These are phyloP conservation scores for Pseudonectria foliicola DNA, from an alignment of 2,329 filamentous ascomycete genomes.

Conservation along the genomic window DNA sequence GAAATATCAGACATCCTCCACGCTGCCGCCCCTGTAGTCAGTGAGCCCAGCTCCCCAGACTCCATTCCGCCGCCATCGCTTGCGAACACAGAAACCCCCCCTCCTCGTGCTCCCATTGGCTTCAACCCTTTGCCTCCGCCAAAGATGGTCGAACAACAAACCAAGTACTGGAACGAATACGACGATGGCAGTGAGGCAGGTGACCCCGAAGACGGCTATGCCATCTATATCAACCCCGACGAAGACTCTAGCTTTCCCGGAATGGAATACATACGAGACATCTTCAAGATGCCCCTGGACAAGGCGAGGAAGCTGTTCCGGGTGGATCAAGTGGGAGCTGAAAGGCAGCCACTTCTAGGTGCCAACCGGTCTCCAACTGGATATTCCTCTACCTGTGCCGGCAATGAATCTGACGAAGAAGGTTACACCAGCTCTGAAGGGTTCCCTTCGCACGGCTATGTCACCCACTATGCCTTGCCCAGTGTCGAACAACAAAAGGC, in stretches of 20 bases:
- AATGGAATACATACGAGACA: constrained; percentile 49
- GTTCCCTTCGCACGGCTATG: constrained; percentile 43
- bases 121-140: constrained; percentile 28
- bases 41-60: constrained; percentile 33
- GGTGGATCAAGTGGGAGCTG: constrained; percentile 20
- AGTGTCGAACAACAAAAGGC: constrained; percentile 45
- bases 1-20: constrained; percentile 42
- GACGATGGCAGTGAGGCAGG: constrained; percentile 68
- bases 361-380: constrained; percentile 19
- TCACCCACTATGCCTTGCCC: constrained; percentile 47
- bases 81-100: constrained; percentile 19
- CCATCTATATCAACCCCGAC: constrained; percentile 68
- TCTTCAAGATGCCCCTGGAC: constrained; percentile 42
- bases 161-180: constrained; percentile 79
- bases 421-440: constrained; percentile 49
- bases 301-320: constrained; percentile 46
- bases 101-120: constrained; percentile 16
- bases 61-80: constrained; percentile 12
- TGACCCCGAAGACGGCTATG: constrained; percentile 52
- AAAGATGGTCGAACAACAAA: constrained; percentile 21
- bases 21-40: constrained; percentile 34
- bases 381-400: constrained; percentile 23
- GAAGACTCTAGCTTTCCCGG: constrained; percentile 55
- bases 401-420: constrained; percentile 37
- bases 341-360: constrained; percentile 24